Percentiles rank a stretch among this genome's conserved stretches.
Conservation (phyloP, 805 yeast genomes). For the Saturnispora mendoncae region DNA sequence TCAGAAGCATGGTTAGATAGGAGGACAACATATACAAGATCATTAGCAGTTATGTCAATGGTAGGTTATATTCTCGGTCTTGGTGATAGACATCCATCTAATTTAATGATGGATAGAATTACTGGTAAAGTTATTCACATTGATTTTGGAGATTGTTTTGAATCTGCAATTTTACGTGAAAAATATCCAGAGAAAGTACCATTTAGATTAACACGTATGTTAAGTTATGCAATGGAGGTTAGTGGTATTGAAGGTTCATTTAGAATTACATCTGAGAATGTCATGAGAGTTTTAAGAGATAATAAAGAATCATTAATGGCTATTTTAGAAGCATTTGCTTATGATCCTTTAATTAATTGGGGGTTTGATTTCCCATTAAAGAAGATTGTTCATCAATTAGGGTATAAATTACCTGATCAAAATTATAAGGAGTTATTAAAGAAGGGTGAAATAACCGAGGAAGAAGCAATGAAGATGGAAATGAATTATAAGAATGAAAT, state of each 20-base stretch:
- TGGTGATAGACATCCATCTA: conserved; percentile 97
- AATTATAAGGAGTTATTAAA: conserved; percentile 65
- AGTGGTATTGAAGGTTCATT: conserved; percentile 97
- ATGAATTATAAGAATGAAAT: conserved; percentile 63
- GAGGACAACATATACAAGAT: conserved; percentile 90
- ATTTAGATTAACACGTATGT: conserved; percentile 91
- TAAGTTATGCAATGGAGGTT: conserved; percentile 97
- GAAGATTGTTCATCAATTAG: conserved; percentile 54
- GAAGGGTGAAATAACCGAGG: conserved; percentile 66
- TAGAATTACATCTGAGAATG: conserved; percentile 94
- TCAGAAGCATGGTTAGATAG: conserved; percentile 98
- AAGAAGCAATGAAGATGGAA: conserved; percentile 64
- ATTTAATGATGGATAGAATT: conserved; percentile 85
- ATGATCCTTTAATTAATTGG: conserved; percentile 98
- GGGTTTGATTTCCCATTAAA: conserved; percentile 89
- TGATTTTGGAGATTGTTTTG: conserved; percentile 99
- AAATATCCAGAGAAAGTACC: conserved; percentile 98
- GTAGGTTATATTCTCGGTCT: conserved; percentile 93
- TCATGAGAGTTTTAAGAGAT: conserved; percentile 87
- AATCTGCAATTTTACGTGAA: conserved; percentile 92
- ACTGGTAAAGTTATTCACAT: conserved; percentile 96
- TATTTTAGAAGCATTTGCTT: conserved; percentile 93
- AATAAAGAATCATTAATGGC: conserved; percentile 97
- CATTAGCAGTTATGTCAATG: conserved; percentile 98
- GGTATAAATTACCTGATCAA: conserved; percentile 51